Percentiles rank a stretch among this genome's conserved stretches.
Conservation (phyloP, 2,329 filamentous ascomycete species). For the Fusarium sororula region DNA sequence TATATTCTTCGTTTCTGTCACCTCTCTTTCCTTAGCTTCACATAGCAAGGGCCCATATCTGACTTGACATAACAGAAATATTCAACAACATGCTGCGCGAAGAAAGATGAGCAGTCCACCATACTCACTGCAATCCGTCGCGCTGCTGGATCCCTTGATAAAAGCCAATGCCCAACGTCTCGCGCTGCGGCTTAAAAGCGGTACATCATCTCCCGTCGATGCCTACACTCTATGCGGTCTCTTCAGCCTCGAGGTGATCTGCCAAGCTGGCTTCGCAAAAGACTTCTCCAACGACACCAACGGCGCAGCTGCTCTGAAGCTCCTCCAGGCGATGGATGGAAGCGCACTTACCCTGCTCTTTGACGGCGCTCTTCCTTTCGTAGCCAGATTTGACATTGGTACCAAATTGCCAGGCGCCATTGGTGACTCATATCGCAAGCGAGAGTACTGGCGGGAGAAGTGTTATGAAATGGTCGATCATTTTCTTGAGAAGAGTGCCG, state of each 20-base stretch:
- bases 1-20: not conserved
- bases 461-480: not conserved
- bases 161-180: not conserved
- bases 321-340: not conserved
- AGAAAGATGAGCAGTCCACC: not conserved
- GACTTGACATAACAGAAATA: accelerated
- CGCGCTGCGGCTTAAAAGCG: accelerated
- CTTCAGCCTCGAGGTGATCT: not conserved
- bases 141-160: accelerated
- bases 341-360: not conserved
- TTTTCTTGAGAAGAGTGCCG: not conserved
- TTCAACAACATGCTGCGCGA: not conserved
- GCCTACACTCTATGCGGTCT: not conserved
- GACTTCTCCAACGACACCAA: not conserved
- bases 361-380: not conserved
- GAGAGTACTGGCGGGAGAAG: not conserved
- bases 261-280: not conserved
- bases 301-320: not conserved
- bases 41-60: accelerated
- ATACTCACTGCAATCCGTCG: not conserved
- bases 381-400: not conserved
- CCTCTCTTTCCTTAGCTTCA: accelerated
- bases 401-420: not conserved
- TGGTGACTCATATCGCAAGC: not conserved
- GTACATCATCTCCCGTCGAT: not conserved